phyloP scores from a whole-genome alignment of 2,329 filamentous ascomycete genomes.

The Exophiala spinifera region DNA sequence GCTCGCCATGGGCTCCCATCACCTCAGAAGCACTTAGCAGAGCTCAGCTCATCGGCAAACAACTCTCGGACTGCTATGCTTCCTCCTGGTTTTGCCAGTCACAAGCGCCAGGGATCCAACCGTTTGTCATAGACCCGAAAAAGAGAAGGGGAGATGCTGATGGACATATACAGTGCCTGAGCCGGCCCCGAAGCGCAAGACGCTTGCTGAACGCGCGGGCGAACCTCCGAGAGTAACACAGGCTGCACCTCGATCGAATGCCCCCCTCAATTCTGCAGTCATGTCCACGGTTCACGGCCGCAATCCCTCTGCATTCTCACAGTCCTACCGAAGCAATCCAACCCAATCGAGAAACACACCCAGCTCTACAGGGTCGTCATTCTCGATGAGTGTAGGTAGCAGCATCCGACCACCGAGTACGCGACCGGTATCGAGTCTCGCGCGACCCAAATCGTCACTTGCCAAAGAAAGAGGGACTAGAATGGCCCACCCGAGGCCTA shows the following conservation, averaged over 20 bases:
- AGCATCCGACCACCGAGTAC: conserved; percentile 47
- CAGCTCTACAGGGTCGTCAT: conserved; percentile 48
- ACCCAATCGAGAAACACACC: conserved; percentile 44
- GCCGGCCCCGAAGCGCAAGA: conserved; percentile 61
- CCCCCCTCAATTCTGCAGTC: conserved; percentile 40
- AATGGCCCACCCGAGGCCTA: conserved; percentile 41
- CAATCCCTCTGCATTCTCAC: conserved; percentile 36
- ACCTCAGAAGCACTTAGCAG: conserved; percentile 40
- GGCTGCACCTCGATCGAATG: conserved; percentile 42
- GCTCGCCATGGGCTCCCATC: conserved; percentile 32
- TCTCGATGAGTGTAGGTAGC: conserved; percentile 58
- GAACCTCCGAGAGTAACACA: conserved; percentile 48
- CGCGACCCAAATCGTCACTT: conserved; percentile 53
- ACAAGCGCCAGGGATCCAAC: conserved; percentile 53
- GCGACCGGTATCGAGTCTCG: conserved; percentile 34
- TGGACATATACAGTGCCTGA: conserved; percentile 44
- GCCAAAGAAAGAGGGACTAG: conserved; percentile 48
- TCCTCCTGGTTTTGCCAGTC: conserved; percentile 39
- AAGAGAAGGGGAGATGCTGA: conserved; percentile 43
- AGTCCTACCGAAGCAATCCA: conserved; percentile 42
- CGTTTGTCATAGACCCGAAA: conserved; percentile 36
- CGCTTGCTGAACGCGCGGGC: conserved; percentile 53
- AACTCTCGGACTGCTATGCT: conserved; percentile 53
- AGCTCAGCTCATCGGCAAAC: conserved; percentile 51
- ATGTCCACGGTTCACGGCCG: conserved; percentile 47